A percentile compares a stretch with the other conserved stretches of the same genome.
phyloP scores from a whole-genome alignment of 2,329 filamentous ascomycete genomes.

The Aspergillus tamarii region DNA sequence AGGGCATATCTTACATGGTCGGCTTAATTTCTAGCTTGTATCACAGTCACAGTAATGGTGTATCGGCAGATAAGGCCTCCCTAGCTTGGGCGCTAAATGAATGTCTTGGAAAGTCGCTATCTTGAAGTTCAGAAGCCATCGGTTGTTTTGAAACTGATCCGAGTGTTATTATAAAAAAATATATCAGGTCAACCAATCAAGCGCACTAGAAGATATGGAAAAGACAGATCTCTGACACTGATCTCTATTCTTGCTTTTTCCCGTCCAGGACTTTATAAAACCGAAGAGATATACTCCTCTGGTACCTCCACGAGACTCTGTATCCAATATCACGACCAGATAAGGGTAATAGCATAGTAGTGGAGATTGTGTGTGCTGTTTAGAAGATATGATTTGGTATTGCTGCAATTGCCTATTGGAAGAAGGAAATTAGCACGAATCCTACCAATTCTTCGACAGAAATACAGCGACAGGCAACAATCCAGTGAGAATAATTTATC shows the following conservation, averaged over 20 bases:
- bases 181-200: neutral
- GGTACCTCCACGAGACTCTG: neutral
- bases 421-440: slow-evolving; percentile 2
- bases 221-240: neutral
- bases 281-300: neutral
- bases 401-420: neutral
- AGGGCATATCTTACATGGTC: neutral
- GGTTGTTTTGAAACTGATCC: neutral
- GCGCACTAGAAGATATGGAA: no score
- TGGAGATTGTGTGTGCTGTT: neutral
- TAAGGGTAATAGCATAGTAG: neutral
- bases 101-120: neutral
- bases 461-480: neutral
- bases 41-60: neutral
- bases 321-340: neutral
- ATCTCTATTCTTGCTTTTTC: neutral
- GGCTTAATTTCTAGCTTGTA: neutral
- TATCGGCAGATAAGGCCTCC: neutral
- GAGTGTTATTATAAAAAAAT: neutral
- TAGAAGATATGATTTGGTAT: neutral
- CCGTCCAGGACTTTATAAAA: neutral
- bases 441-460: slow-evolving; percentile 8
- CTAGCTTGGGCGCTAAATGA: neutral
- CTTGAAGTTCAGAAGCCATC: neutral
- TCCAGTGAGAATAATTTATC: neutral